Evolutionary conservation across 2,329 filamentous ascomycete genomes (phyloP).

Genomic region (Dactylellina sp.): DNA sequence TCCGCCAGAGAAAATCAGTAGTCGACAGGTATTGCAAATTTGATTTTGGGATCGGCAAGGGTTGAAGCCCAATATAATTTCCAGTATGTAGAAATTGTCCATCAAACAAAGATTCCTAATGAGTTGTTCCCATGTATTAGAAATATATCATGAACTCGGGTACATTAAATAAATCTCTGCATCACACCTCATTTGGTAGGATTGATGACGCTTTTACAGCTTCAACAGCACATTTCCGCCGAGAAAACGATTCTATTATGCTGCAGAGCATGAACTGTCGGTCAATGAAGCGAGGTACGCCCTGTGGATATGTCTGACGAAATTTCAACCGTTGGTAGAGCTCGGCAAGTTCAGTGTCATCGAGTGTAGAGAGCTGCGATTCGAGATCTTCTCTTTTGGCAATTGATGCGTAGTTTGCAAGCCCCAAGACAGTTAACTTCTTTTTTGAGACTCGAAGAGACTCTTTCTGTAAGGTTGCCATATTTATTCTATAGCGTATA

Average conservation of each 20-base stretch:
- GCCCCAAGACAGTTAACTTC: conserved; percentile 80
- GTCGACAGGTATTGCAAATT: conserved; percentile 96
- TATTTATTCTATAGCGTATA: conserved; percentile 74
- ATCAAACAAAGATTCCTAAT: conserved; percentile 75
- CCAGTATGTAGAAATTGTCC: conserved; percentile 82
- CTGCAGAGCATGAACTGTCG: conserved; percentile 77
- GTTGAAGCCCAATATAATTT: conserved; percentile 84
- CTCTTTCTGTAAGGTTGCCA: conserved; percentile 78
- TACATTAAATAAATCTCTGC: neutral
- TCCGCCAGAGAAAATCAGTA: conserved; percentile 96
- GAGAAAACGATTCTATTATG: conserved; percentile 79
- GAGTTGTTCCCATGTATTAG: neutral
- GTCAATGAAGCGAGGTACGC: conserved; percentile 73
- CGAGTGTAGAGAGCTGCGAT: conserved; percentile 77
- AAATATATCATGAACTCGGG: neutral
- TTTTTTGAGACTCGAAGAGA: conserved; percentile 32
- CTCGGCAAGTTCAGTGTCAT: conserved; percentile 77
- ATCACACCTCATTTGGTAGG: conserved; percentile 80
- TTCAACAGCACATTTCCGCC: conserved; percentile 84
- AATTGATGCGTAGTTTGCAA: conserved; percentile 92
- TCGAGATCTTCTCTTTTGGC: conserved; percentile 82
- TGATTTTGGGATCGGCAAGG: conserved; percentile 90
- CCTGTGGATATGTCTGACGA: conserved; percentile 82
- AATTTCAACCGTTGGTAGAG: conserved; percentile 80
- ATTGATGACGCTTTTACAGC: conserved; percentile 76